A percentile compares a stretch with the other conserved stretches of the same genome.
phyloP scores from a whole-genome alignment of 1,284 basidiomycete species.

The Ustilago xerochloae region DNA sequence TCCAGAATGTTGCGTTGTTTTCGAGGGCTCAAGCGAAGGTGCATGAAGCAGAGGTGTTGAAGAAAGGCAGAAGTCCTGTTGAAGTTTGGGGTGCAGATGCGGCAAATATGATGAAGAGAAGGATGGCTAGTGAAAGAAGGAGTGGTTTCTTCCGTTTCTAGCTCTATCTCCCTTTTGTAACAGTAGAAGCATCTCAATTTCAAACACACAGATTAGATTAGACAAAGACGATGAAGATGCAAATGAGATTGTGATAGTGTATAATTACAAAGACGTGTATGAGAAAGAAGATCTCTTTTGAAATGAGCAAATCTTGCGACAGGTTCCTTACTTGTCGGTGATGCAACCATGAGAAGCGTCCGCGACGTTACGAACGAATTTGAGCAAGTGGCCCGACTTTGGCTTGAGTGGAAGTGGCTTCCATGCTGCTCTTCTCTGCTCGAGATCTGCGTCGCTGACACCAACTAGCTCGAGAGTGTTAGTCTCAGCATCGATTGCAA shows the following conservation, averaged over 20 bases:
- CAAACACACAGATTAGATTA: neutral
- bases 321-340: slow-evolving; percentile 75
- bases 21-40: slow-evolving; percentile 54
- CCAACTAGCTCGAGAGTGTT: slow-evolving; percentile 80
- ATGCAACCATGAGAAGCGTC: slow-evolving; percentile 86
- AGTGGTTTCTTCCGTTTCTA: slow-evolving; percentile 50
- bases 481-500: slow-evolving; percentile 80
- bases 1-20: slow-evolving; percentile 63
- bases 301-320: neutral
- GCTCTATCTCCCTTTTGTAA: neutral
- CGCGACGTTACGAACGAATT: slow-evolving; percentile 64
- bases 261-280: slow-evolving; percentile 7
- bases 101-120: slow-evolving; percentile 48
- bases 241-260: slow-evolving; percentile 1
- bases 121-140: slow-evolving; percentile 58
- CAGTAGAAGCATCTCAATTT: neutral
- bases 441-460: slow-evolving; percentile 79
- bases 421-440: slow-evolving; percentile 77
- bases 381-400: slow-evolving; percentile 73
- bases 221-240: neutral
- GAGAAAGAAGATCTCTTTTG: neutral
- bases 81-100: slow-evolving; percentile 63
- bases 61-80: slow-evolving; percentile 49
- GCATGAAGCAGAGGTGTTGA: slow-evolving; percentile 60
- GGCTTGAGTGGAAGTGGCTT: slow-evolving; percentile 85